These are phyloP conservation scores for Mortierella sp. DNA, from an alignment of 371 early-diverging fungal species.

Conservation along the genomic window DNA sequence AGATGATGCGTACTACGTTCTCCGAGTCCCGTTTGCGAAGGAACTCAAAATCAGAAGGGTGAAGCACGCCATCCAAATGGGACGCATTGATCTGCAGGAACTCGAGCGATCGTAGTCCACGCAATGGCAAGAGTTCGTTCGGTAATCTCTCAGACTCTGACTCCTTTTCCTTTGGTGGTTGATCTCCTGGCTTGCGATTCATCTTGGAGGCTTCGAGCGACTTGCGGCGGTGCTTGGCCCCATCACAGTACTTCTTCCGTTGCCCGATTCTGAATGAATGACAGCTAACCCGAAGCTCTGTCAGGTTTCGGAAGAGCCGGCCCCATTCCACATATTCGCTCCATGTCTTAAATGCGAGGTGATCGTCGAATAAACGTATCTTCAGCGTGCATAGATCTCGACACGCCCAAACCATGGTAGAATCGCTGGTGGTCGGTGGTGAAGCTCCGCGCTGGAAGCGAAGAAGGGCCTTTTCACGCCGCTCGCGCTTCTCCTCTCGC, in stretches of 20 bases:
- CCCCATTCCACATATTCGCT: conserved; percentile 5
- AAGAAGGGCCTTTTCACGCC: conserved; percentile 14
- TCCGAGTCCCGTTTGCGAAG: conserved; percentile 5
- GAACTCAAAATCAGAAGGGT: conserved; percentile 34
- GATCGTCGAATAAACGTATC: neutral
- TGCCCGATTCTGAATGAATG: conserved; percentile 13
- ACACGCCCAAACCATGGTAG: conserved; percentile 11
- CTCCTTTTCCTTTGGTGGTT: neutral
- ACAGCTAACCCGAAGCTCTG: neutral
- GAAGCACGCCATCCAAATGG: conserved; percentile 7
- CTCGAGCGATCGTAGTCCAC: conserved; percentile 8
- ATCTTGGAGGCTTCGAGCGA: neutral
- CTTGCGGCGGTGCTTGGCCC: conserved; percentile 5
- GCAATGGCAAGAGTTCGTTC: conserved; percentile 11
- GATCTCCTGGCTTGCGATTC: neutral
- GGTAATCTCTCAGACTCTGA: neutral
- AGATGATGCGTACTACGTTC: neutral
- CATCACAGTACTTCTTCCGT: neutral
- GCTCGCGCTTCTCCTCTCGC: conserved; percentile 5
- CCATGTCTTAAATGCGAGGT: neutral
- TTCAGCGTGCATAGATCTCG: conserved; percentile 17
- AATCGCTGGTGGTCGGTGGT: neutral
- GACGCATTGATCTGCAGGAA: neutral
- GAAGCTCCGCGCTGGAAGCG: conserved; percentile 5
- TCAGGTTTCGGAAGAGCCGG: conserved; percentile 17